These are phyloP conservation scores for Jamesozyma gamospora DNA, from an alignment of 805 yeast genomes.

Conservation along the genomic window DNA sequence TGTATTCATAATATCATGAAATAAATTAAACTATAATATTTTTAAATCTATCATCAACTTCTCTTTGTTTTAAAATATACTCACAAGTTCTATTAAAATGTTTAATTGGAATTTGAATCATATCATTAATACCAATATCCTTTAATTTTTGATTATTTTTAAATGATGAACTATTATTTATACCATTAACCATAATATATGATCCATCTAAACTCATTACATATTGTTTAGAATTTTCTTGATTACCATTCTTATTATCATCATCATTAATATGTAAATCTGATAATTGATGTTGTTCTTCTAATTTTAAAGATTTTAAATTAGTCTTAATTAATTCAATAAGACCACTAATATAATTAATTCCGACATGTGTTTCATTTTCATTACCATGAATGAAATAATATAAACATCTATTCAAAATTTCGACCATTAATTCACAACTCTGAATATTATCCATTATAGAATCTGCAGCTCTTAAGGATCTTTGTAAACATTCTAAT, in stretches of 20 bases:
- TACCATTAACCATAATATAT: conserved; percentile 12
- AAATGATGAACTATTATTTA: conserved; percentile 12
- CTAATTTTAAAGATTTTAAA: conserved; percentile 30
- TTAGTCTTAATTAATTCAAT: conserved; percentile 72
- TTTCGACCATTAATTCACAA: conserved; percentile 80
- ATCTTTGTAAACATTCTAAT: conserved; percentile 80
- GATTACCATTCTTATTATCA: background rate
- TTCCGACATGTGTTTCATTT: conserved; percentile 38
- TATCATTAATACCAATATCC: conserved; percentile 22
- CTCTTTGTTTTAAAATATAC: conserved; percentile 60
- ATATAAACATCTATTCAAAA: conserved; percentile 74
- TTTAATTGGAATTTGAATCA: conserved; percentile 24
- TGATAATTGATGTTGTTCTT: conserved; percentile 22
- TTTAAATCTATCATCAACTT: conserved; percentile 57
- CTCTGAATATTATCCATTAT: conserved; percentile 62
- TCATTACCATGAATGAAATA: conserved; percentile 46
- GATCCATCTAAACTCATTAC: conserved; percentile 25
- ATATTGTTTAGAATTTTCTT: background rate
- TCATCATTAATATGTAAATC: conserved; percentile 6
- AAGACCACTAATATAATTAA: conserved; percentile 73
- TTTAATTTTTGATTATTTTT: conserved; percentile 24
- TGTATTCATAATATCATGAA: background rate
- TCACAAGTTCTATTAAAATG: conserved; percentile 65
- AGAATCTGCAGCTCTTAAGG: conserved; percentile 87
- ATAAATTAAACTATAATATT: conserved; percentile 31